Evolutionary conservation across 371 early-diverging fungal species (phyloP).

Genomic region (Mucor saturninus): DNA sequence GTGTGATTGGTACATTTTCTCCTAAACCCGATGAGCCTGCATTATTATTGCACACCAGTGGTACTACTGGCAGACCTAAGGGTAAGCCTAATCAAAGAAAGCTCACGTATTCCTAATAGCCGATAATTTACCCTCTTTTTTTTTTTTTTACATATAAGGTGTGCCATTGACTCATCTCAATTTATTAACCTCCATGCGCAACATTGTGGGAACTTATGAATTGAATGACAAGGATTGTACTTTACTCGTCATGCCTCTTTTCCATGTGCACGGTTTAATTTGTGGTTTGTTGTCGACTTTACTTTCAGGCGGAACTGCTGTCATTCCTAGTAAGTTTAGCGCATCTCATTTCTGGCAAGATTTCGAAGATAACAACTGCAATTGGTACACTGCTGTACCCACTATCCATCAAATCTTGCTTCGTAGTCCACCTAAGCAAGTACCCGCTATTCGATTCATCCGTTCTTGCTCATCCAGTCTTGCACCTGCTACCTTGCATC

Average conservation of each 20-base stretch:
- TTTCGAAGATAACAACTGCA: constrained; percentile 61
- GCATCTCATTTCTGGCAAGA: constrained; percentile 84
- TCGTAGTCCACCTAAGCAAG: constrained; percentile 50
- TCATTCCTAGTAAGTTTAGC: constrained; percentile 81
- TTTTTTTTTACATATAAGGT: constrained; percentile 35
- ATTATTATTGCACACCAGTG: constrained; percentile 83
- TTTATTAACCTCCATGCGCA: constrained; percentile 73
- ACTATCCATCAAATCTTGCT: constrained; percentile 88
- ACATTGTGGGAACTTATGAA: constrained; percentile 74
- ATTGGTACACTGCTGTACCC: constrained; percentile 89
- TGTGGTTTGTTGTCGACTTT: constrained; percentile 80
- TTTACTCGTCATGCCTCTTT: constrained; percentile 89
- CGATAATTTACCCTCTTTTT: background rate
- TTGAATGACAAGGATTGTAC: constrained; percentile 67
- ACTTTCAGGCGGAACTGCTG: constrained; percentile 76
- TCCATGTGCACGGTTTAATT: constrained; percentile 90
- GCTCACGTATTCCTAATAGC: background rate
- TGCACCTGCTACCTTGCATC: constrained; percentile 74
- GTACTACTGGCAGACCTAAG: constrained; percentile 86
- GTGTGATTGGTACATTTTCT: constrained; percentile 21
- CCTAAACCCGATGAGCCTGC: constrained; percentile 67
- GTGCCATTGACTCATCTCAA: constrained; percentile 89
- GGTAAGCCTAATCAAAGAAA: constrained; percentile 38
- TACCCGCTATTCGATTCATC: constrained; percentile 77
- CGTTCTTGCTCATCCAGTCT: constrained; percentile 85